Evolutionary conservation across 331 rosid species (phyloP), one percentile per base, ranked within the genome.

Genomic region (Erythrophleum ivorense): DNA sequence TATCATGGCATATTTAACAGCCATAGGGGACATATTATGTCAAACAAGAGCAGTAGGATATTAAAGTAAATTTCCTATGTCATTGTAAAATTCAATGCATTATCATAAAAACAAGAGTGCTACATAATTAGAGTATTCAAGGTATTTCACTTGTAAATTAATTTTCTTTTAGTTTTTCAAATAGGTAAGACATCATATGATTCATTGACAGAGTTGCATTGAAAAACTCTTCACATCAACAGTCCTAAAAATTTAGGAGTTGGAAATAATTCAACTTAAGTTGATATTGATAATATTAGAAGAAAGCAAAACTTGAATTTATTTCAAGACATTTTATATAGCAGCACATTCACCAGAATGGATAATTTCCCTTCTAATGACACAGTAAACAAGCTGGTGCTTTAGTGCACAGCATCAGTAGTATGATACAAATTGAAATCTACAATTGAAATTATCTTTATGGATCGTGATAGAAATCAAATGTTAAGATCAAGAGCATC

Each of bases 1-100:
- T 78, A 84, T 86, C 87, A 82, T 86, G 82, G 59, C 78, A 88
- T 58, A 40, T 71, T 83, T 83, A 79, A 58, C 79, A 33, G 18
- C 57, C 9, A 3, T 59, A 85, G 62, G 71, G 50, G 55, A 71
- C 70, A 60, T 16, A 54, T 2, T 84, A 33, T 62, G 77, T 36
- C 78, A 86, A 80, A 62, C 31, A 59, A 19, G 81, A 73, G 45
- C 75, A 57, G 45, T 18, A 71, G 55, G 71, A 14, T 72, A 52
- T 13, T 52, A 52, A 13, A 53, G 58, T 53, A 53, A 53, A 16
- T 53, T 53, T 14, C 7, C 19, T 7, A 7, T 6, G 31, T n/a
- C 62, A 55, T 18, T 19, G 7, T 18, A 55, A 55, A 55, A 55
- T 0, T 18, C 10, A 55, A 55, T 16, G 18, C 62, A 18, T 55